Evolutionary conservation across 768 basidiomycete genomes (phyloP), one percentile per base, ranked within the genome.

Genomic region (Pisolithus marmoratus): DNA sequence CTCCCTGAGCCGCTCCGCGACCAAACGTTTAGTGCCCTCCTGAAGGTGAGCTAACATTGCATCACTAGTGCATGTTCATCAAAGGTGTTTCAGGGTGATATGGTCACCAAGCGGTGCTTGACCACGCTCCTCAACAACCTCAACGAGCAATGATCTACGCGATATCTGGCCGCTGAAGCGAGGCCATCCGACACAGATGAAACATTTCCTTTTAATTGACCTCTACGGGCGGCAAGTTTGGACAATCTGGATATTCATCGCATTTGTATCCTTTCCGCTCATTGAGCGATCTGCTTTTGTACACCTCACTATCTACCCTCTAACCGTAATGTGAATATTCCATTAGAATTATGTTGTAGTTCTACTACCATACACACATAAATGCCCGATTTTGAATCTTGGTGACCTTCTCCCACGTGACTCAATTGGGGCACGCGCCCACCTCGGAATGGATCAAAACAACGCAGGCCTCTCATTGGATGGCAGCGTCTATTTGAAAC

Each of bases 51-150:
- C 17, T 19, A 3, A 34, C 47, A 20, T 47, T 50, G 27, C 27
- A 31, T 15, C 29, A 34, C 3, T 34, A 12, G 40, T 5, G 17
- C 19, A 8, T 26, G 11, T 44, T 40, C 17, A 11, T 38, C 22
- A 5, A 34, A 9, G 17, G 31, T 19, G 34, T 26, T 19, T 8
- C 58, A 92, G 90, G 94, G 94, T 46, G 96, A 99, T 63, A 92
- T 95, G 85, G 96, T 98, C 58, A 99, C 96, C 24, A 95, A 94
- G 74, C 81, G 92, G 62, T 94, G 92, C 70, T 76, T 95, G 53
- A 89, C 90, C 44, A 94, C 91, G 29, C 78, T 95, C 29, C 78
- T 94, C 54, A 87, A 91, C 69, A 94, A 95, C 68, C 75, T 95
- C 57, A 85, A 84, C 57, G 88, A 90, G 66, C 77, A 81, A 54